Base-by-base conservation (phyloP, 148 eudicot species). In the Silene uniflora region DNA sequence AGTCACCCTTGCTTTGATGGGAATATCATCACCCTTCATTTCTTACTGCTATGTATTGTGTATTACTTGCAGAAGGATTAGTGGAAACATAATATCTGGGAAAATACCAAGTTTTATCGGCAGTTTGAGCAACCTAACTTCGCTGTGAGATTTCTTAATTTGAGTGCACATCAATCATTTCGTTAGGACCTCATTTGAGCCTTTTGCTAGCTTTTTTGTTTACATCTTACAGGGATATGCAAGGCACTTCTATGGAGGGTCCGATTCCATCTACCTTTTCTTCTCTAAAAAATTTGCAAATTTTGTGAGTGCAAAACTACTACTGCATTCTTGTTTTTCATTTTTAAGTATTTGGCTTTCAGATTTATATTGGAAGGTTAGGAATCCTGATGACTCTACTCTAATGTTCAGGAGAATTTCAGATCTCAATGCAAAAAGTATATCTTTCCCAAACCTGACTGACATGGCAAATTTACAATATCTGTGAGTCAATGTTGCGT, bases 161-260 rank as follows among this genome's bases (percentile, higher is more conserved):
- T 69, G 25, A 56, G 9, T 39, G 44, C 10, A 5, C 44, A 39
- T 52, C 32, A 25, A 54, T 55, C 22, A 25, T 1, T 19, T 29
- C 11, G 4, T 52, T 62, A 10, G 69, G 44, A 65, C 32, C 29
- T 70, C 14, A 52, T 47, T 70, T 21, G 59, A 47, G 72, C 24
- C 22, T 72, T 73, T 21, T 39, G 21, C 14, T 6, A 19, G 47
- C 14, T 24, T 3, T 46, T 39, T 46, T 39, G 10, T 25, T 58
- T 23, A 16, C 58, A 23, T 24, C 54, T 79, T 83, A 76, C 83
- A 93, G 98, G 68, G 81, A 88, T 80, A 62, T 91, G 85, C 91
- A 88, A 80, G 98, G 98, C 49, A 86, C 96, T n/a, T 76, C 81
- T 56, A 74, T 88, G 91, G 84, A 88, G 82, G 96, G 93, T 46